Evolutionary conservation across 352 stramenopile species (phyloP).

Genomic region (Phytophthora melonis): DNA sequence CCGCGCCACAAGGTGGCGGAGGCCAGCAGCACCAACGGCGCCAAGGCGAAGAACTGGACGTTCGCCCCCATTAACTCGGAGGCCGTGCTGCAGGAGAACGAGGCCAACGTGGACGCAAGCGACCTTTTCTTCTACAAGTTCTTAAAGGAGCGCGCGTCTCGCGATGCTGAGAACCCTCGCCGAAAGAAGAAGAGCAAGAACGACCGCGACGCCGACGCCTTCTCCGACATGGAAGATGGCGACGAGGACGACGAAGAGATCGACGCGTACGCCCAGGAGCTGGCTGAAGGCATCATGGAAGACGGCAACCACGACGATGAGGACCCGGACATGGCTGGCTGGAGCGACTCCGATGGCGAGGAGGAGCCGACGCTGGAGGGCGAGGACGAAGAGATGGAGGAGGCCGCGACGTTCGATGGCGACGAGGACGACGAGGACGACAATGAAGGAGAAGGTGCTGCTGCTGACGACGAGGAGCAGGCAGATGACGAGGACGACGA

Average conservation of each 20-base stretch:
- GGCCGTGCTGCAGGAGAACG: slow-evolving; percentile 67
- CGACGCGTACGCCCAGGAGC: slow-evolving; percentile 88
- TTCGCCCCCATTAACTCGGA: slow-evolving; percentile 78
- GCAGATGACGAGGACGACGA: slow-evolving; percentile 42
- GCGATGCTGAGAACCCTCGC: slow-evolving; percentile 43
- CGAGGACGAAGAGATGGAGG: slow-evolving; percentile 58
- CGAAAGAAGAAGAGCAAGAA: slow-evolving; percentile 46
- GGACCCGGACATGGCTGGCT: slow-evolving; percentile 78
- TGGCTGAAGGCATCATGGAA: slow-evolving; percentile 92
- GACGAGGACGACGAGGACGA: slow-evolving; percentile 53
- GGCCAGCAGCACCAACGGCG: slow-evolving; percentile 15
- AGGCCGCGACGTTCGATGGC: slow-evolving; percentile 39
- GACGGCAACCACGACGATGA: slow-evolving; percentile 81
- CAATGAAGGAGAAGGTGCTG: slow-evolving; percentile 51
- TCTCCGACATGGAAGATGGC: slow-evolving; percentile 62
- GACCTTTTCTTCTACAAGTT: slow-evolving; percentile 96
- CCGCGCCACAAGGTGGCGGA: slow-evolving; percentile 69
- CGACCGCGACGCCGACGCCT: slow-evolving; percentile 58
- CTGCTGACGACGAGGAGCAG: slow-evolving; percentile 47
- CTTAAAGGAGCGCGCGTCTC: slow-evolving; percentile 86
- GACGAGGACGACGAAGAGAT: slow-evolving; percentile 85
- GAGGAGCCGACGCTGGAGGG: slow-evolving; percentile 60
- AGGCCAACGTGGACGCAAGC: slow-evolving; percentile 74
- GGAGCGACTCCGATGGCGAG: slow-evolving; percentile 63
- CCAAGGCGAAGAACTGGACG: slow-evolving; percentile 70